These are phyloP conservation scores for Pichia sp. DNA, from an alignment of 1,139 yeast genomes.

Conservation along the genomic window DNA sequence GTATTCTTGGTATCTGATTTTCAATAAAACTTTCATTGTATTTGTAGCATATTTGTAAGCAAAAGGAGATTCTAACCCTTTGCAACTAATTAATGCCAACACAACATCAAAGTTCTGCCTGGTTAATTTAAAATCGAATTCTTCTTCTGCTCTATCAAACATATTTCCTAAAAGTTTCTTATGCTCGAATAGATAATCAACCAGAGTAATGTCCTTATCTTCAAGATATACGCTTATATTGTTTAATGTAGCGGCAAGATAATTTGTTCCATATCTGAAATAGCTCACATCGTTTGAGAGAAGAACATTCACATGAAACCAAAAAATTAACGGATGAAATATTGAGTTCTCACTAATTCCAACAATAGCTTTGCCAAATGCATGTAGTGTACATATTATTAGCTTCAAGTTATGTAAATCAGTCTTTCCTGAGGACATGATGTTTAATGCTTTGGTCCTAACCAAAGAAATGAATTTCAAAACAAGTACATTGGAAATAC, in stretches of 20 bases:
- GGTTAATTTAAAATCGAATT: conserved; percentile 41
- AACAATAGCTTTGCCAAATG: conserved; percentile 57
- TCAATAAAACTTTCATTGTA: conserved; percentile 48
- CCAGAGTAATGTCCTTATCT: conserved; percentile 12
- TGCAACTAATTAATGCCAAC: conserved; percentile 48
- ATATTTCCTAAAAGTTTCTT: conserved; percentile 40
- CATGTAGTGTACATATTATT: conserved; percentile 37
- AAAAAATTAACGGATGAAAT: conserved; percentile 56
- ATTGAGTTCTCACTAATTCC: conserved; percentile 57
- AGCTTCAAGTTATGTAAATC: conserved; percentile 7
- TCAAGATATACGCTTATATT: conserved; percentile 28
- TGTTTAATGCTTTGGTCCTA: conserved; percentile 1
- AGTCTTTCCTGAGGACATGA: conserved; percentile 18
- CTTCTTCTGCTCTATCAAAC: conserved; percentile 44
- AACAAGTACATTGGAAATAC: conserved; percentile 60
- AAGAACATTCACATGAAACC: conserved; percentile 52
- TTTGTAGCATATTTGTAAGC: conserved; percentile 54
- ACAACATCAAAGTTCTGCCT: conserved; percentile 52
- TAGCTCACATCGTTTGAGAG: conserved; percentile 39
- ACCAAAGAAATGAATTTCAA: conserved; percentile 22
- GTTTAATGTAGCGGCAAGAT: conserved; percentile 34
- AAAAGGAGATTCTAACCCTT: conserved; percentile 62
- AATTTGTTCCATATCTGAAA: conserved; percentile 55
- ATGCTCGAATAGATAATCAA: conserved; percentile 36
- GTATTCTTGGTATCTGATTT: conserved; percentile 41